These are phyloP conservation scores for Penicillium verhagenii DNA, from an alignment of 495 filamentous ascomycete genomes.

Conservation along the genomic window DNA sequence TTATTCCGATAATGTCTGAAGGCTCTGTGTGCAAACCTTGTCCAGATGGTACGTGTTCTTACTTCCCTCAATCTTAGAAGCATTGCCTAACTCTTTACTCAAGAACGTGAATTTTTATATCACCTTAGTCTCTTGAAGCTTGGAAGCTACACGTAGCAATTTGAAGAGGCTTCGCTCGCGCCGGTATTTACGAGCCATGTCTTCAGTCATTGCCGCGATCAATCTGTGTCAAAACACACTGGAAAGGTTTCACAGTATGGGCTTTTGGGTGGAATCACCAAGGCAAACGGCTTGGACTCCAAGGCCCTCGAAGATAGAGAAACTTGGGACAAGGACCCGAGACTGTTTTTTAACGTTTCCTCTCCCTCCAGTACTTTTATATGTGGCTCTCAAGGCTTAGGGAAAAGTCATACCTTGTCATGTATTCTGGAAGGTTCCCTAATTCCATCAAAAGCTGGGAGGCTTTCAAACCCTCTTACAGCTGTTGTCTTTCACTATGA, in stretches of 20 bases:
- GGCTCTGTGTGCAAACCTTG: no score
- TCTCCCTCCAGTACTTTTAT: constrained; percentile 70
- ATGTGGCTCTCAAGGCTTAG: constrained; percentile 73
- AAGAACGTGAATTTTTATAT: constrained; percentile 1
- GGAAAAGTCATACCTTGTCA: constrained; percentile 72
- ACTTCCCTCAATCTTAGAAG: no score
- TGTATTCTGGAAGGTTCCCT: constrained; percentile 69
- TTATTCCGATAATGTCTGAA: no score
- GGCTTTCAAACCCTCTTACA: constrained; percentile 51
- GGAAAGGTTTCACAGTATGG: constrained; percentile 11
- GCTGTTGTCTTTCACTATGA: constrained; percentile 72
- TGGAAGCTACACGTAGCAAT: neutral
- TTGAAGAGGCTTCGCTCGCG: neutral
- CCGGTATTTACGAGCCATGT: constrained; percentile 5
- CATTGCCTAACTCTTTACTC: no score
- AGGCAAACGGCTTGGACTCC: neutral
- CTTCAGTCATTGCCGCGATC: neutral
- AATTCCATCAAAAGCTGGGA: constrained; percentile 37
- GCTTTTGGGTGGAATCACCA: constrained; percentile 9
- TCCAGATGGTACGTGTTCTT: no score
- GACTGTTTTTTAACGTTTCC: constrained; percentile 65
- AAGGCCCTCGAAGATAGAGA: neutral
- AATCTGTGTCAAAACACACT: neutral
- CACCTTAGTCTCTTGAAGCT: constrained; percentile 7
- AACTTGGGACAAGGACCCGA: constrained; percentile 35